Evolutionary conservation across 2,329 filamentous ascomycete genomes (phyloP), one percentile per base, ranked within the genome.

Genomic region (Penicillium psychrosexuale): DNA sequence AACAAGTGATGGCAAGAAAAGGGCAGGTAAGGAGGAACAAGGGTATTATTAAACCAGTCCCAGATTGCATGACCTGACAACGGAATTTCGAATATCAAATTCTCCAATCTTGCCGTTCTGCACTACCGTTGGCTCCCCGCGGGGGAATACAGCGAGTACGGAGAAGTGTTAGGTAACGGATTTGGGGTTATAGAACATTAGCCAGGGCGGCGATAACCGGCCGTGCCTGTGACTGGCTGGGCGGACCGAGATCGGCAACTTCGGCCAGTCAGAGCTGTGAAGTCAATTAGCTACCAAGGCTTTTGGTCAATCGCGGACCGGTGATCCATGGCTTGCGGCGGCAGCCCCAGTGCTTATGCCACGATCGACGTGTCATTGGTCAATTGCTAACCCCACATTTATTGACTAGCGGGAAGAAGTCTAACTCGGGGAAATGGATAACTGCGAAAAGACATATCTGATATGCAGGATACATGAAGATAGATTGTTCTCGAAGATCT

Each of bases 161-260:
- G 44, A 50, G 51, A 38, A 15, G 36, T 54, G 53, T 66, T 62
- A 68, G 47, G 58, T 67, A 67, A 68, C 57, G 38, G 38, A 57
- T 58, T 64, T 66, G 64, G 64, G 62, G 55, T 58, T 58, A 42
- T 42, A 12, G 19, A 19, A 36, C 15, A 7, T 42, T 42, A 3
- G 22, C 12, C 5, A 8, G 27, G 15, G 45, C 47, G 33, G 30
- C 43, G 62, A 63, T 62, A 65, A 47, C 46, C 34, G 39, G 3
- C 56, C 36, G 51, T 38, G 27, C 1, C 5, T 17, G 0, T 63
- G 28, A 63, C 57, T 64, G 57, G 62, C 1, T 5, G 0, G 5
- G 8, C 9, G 7, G 19, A 33, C 62, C 62, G 61, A 61, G 30
- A 12, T 2, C 62, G 62, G 62, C 28, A 8, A 2, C 27, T 27